Evolutionary conservation across 352 stramenopile species (phyloP).

Genomic region (Phytophthora sansomeana): DNA sequence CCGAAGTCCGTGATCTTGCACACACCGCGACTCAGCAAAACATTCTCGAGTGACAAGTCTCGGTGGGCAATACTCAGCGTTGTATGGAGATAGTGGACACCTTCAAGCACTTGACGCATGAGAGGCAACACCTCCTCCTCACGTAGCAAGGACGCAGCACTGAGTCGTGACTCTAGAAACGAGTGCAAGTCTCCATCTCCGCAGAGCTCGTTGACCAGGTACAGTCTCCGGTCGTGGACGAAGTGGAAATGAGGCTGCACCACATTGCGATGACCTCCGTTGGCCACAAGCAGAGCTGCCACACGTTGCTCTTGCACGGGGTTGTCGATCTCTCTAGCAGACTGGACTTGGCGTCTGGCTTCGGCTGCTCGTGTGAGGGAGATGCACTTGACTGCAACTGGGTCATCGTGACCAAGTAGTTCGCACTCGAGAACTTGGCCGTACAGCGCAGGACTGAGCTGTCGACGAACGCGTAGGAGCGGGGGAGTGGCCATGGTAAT

Average conservation of each 20-base stretch:
- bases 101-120: slow-evolving; percentile 48
- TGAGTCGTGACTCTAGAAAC: slow-evolving; percentile 21
- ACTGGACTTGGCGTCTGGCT: not conserved
- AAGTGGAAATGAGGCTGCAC: slow-evolving; percentile 41
- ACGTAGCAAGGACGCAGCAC: slow-evolving; percentile 16
- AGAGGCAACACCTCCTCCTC: slow-evolving; percentile 43
- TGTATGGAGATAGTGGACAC: slow-evolving; percentile 54
- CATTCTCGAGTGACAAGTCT: slow-evolving; percentile 68
- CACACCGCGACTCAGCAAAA: slow-evolving; percentile 40
- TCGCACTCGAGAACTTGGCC: slow-evolving; percentile 43
- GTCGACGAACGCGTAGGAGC: slow-evolving; percentile 24
- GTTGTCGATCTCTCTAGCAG: slow-evolving; percentile 34
- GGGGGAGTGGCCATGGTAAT: not conserved
- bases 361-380: slow-evolving; percentile 20
- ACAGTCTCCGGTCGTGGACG: slow-evolving; percentile 23
- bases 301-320: slow-evolving; percentile 38
- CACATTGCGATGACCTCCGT: slow-evolving; percentile 42
- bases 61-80: slow-evolving; percentile 49
- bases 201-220: slow-evolving; percentile 67
- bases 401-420: slow-evolving; percentile 12
- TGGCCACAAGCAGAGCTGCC: slow-evolving; percentile 16
- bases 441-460: slow-evolving; percentile 32
- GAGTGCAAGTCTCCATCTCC: slow-evolving; percentile 54
- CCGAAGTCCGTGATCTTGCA: slow-evolving; percentile 75
- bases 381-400: slow-evolving; percentile 44